Evolutionary conservation across 352 stramenopile genomes (phyloP).

Genomic region (Thalassiosira mediterranea): DNA sequence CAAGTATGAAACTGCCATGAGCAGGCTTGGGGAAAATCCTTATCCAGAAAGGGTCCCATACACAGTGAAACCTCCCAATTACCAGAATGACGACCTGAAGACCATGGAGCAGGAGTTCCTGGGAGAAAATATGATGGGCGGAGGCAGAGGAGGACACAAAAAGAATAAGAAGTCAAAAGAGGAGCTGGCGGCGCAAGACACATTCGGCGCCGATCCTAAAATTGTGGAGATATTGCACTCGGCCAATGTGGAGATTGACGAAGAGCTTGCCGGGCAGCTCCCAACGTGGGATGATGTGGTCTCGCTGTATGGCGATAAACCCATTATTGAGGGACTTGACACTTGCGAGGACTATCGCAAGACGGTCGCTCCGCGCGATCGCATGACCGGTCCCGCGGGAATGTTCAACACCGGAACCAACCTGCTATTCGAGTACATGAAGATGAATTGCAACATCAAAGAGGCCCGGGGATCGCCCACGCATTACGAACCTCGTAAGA

Average conservation of each 20-base stretch:
- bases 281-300: conserved; percentile 67
- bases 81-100: no score
- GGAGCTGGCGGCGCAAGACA: background rate
- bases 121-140: no score
- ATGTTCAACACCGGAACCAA: conserved; percentile 84
- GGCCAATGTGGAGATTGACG: conserved; percentile 48
- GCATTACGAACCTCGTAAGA: conserved; percentile 42
- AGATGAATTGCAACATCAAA: conserved; percentile 76
- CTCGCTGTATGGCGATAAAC: conserved; percentile 64
- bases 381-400: conserved; percentile 63
- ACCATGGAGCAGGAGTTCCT: no score
- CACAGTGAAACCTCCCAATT: conserved; percentile 21
- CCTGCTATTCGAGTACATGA: conserved; percentile 71
- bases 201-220: background rate
- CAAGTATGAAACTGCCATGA: conserved; percentile 32
- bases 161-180: background rate
- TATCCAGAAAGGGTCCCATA: conserved; percentile 18
- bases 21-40: conserved; percentile 6
- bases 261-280: conserved; percentile 44
- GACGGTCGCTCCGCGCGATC: conserved; percentile 47
- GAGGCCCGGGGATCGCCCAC: conserved; percentile 47
- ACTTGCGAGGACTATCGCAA: conserved; percentile 67
- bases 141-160: background rate
- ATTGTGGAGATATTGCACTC: conserved; percentile 31
- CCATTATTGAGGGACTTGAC: conserved; percentile 73